Base-by-base conservation (phyloP, 495 filamentous ascomycete species). In the Daldinia grandis region DNA sequence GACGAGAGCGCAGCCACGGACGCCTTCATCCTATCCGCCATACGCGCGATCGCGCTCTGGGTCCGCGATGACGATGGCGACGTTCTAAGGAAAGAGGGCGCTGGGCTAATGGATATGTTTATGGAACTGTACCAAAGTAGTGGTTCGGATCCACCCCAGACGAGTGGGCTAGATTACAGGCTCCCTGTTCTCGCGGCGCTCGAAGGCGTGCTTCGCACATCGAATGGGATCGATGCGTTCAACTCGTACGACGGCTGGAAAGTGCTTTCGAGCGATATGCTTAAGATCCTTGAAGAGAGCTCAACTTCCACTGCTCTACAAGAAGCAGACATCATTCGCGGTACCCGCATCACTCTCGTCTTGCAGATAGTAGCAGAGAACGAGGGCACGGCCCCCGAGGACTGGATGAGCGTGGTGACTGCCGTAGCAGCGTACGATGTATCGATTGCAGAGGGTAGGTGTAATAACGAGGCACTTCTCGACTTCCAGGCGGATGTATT, bases 61-160 rank as follows among this genome's bases (percentile, higher is more conserved):
- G 75, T 91, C 15, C 81, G 85, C 14, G 87, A 90, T 44, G 90
- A 91, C 40, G 88, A 90, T 47, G 87, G 86, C 51, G 81, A 86
- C n/a, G 69, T 75, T 5, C 66, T 90, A 42, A 71, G 86, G 5
- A 75, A 75, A 33, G 87, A 91, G 69, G 82, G 80, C 19, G 79
- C 80, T 0, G 87, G 88, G 0, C 69, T 90, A 33, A 80, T 79
- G 62, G 89, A 91, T 69, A 82, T 90, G 70, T 80, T 90, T 17
- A 61, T 89, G 19, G 86, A 84, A 1, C 65, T 91, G 6, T 90
- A 90, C 74, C 77, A 69, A 15, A 60, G 42, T 15, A 78, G 76
- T 30, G 40, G 44, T 12, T 74, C 72, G 19, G 42, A 57, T 6
- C 69, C 61, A 0, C 28, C 53, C 7, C 50, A 64, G n/a, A 2